Base-by-base conservation (phyloP, 768 basidiomycete genomes). In the Suillus subalutaceus region DNA sequence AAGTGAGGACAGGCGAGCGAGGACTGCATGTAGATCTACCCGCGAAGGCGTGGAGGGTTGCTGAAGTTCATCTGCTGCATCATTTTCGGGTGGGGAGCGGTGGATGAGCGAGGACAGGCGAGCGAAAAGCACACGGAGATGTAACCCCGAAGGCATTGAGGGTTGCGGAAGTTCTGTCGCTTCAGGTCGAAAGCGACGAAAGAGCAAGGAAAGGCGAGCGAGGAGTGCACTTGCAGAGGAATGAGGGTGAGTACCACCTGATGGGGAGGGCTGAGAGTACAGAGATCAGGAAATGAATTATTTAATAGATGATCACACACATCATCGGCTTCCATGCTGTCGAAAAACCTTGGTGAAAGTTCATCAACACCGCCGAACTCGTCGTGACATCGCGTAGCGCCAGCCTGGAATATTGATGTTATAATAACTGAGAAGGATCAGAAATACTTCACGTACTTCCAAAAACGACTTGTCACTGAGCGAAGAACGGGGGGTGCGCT, bases 251-350 rank as follows among this genome's bases (percentile, higher is more conserved):
- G n/a, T 12, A 48, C n/a, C 46, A 48, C n/a, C n/a, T n/a, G 2
- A 23, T 13, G 46, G n/a, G 10, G 10, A 48, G 12, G 10, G 13
- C 46, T 48, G 46, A 23, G n/a, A n/a, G n/a, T n/a, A n/a, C n/a
- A 23, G 9, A 9, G 1, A 0, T 10, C 6, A 20, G 1, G 9
- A 46, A 3, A 46, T 1, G 10, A 6, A 12, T 1, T 46, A 4
- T 9, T 10, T 2, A 6, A 48, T 48, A 12, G 0, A 48, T 23
- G n/a, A 48, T 23, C 5, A 48, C 46, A 2, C n/a, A 48, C 46
- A 48, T 6, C 9, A 3, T 46, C 16, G 12, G n/a, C 46, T 23
- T 23, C n/a, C 46, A 48, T 23, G 46, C 2, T 4, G 12, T 13
- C 46, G 23, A 48, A 48, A 23, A 48, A 12, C 46, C 4, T 12